These are phyloP conservation scores for Notholithocarpus densiflorus DNA, from an alignment of 306 rosid genomes.

Conservation along the genomic window DNA sequence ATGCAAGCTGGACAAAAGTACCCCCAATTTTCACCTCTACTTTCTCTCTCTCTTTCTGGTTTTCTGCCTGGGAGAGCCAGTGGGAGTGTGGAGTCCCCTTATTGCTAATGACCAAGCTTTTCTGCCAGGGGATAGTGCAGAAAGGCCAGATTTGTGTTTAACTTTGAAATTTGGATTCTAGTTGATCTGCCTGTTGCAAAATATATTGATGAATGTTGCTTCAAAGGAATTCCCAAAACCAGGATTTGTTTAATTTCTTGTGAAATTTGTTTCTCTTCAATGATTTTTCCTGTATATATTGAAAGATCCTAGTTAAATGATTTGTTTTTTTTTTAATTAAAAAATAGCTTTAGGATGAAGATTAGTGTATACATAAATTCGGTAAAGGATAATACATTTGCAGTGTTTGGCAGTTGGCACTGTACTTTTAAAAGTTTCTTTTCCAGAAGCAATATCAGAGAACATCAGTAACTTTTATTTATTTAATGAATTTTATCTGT, in stretches of 20 bases:
- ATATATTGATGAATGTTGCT: not conserved
- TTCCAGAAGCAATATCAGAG: no score
- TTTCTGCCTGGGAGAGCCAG: no score
- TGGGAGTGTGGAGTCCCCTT: no score
- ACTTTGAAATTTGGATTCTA: not conserved
- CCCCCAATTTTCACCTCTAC: not conserved
- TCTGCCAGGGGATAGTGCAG: not conserved
- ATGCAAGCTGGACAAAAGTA: not conserved
- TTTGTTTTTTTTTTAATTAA: no score
- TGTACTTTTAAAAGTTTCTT: no score
- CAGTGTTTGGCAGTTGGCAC: no score
- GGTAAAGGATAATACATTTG: no score
- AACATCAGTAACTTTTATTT: no score
- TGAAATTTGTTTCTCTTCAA: not conserved
- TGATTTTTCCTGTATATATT: not conserved
- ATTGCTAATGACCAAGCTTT: no score
- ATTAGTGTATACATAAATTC: not conserved
- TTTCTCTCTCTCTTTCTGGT: no score
- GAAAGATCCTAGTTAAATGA: no score
- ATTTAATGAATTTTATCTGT: no score
- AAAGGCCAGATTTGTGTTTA: not conserved
- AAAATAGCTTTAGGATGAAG: not conserved
- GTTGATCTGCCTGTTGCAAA: not conserved
- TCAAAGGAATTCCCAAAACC: not conserved
- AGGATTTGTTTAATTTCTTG: not conserved